Conservation (phyloP, 805 yeast species). For the Komagataella kurtzmanii region DNA sequence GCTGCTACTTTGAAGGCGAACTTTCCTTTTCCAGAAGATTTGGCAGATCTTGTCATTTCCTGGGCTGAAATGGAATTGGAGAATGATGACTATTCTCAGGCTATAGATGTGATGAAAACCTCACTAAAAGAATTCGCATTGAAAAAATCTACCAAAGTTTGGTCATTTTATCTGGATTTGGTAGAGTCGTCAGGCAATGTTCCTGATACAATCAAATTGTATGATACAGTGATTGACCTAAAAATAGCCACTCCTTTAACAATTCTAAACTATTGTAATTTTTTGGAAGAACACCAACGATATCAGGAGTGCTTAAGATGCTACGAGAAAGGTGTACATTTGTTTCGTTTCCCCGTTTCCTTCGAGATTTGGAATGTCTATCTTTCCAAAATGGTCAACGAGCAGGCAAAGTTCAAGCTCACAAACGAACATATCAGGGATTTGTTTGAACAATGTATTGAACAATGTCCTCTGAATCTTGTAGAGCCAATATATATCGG, state of each 20-base stretch:
- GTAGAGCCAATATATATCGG: constrained; percentile 34
- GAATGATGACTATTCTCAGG: constrained; percentile 26
- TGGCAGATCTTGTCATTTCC: constrained; percentile 52
- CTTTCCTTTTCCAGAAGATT: constrained; percentile 46
- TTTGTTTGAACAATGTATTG: constrained; percentile 56
- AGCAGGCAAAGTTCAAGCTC: constrained; percentile 16
- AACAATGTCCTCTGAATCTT: constrained; percentile 32
- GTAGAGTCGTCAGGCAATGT: constrained; percentile 41
- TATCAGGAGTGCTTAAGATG: constrained; percentile 40
- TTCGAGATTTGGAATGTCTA: constrained; percentile 67
- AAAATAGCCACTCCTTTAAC: constrained; percentile 59
- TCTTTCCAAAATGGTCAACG: constrained; percentile 32
- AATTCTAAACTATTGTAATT: constrained; percentile 52
- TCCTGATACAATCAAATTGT: constrained; percentile 24
- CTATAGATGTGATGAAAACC: constrained; percentile 20
- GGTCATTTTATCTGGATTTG: constrained; percentile 65
- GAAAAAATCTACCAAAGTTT: constrained; percentile 47
- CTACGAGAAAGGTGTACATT: constrained; percentile 54
- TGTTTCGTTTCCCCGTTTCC: constrained; percentile 47
- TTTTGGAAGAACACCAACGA: constrained; percentile 33
- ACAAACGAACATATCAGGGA: constrained; percentile 50
- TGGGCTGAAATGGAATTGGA: constrained; percentile 64
- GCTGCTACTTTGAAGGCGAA: constrained; percentile 39
- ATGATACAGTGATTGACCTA: constrained; percentile 39
- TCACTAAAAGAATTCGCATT: constrained; percentile 17